Evolutionary conservation across 2,329 filamentous ascomycete species (phyloP).

Genomic region (Anisogramma anomala): DNA sequence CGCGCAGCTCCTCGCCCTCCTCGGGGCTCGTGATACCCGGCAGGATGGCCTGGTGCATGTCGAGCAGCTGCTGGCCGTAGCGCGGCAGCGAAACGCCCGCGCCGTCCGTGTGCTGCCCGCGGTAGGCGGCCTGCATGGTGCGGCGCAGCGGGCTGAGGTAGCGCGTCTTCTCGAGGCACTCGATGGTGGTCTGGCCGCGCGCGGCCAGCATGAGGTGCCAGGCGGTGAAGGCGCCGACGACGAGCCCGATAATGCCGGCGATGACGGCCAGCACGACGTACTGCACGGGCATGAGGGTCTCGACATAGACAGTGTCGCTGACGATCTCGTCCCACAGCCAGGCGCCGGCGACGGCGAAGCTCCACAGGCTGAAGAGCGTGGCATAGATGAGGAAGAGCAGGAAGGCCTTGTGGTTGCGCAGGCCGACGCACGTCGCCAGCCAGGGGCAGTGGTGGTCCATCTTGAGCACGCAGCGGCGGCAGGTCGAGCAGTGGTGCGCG

Average conservation of each 20-base stretch:
- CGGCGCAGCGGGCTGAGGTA: conserved; percentile 74
- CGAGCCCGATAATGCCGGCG: conserved; percentile 80
- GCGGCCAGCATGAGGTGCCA: conserved; percentile 83
- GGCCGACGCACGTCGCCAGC: conserved; percentile 88
- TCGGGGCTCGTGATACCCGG: conserved; percentile 71
- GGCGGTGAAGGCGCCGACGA: conserved; percentile 74
- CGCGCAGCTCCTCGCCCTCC: conserved; percentile 57
- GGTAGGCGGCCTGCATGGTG: conserved; percentile 53
- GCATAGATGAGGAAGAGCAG: conserved; percentile 86
- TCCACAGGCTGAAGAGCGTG: conserved; percentile 71
- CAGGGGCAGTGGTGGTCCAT: conserved; percentile 99
- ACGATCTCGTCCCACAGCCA: conserved; percentile 85
- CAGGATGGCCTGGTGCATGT: conserved; percentile 70
- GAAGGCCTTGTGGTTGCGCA: conserved; percentile 93
- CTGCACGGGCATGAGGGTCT: conserved; percentile 76
- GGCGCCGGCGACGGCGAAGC: conserved; percentile 61
- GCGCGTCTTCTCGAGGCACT: conserved; percentile 88
- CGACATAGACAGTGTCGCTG: conserved; percentile 56
- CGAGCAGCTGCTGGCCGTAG: conserved; percentile 62
- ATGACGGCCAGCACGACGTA: conserved; percentile 80
- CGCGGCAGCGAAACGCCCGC: conserved; percentile 41
- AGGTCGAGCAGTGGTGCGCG: conserved; percentile 93
- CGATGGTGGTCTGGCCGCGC: conserved; percentile 82
- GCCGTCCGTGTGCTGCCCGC: conserved; percentile 40
- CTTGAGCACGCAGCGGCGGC: conserved; percentile 87